Evolutionary conservation across 768 basidiomycete genomes (phyloP).

Genomic region (Astraeus odoratus): DNA sequence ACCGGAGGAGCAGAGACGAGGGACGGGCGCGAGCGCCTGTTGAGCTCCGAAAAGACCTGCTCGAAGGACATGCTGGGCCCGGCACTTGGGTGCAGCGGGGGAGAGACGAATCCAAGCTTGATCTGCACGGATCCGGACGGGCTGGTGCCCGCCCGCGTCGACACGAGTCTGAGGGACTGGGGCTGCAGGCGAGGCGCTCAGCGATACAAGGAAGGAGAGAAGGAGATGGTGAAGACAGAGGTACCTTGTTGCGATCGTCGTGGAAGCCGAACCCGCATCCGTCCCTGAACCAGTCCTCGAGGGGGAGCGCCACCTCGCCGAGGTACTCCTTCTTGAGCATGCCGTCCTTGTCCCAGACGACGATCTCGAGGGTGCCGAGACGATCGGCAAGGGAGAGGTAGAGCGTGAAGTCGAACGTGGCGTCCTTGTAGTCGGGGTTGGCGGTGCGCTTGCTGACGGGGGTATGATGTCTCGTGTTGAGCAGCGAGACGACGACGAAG

Average conservation of each 20-base stretch:
- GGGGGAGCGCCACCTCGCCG: conserved; percentile 72
- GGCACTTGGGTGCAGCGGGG: conserved; percentile 23
- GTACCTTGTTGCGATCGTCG: conserved; percentile 61
- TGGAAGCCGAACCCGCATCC: conserved; percentile 43
- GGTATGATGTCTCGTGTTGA: conserved; percentile 58
- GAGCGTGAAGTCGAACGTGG: conserved; percentile 87
- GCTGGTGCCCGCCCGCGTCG: conserved; percentile 38
- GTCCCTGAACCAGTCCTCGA: conserved; percentile 76
- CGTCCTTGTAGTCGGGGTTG: conserved; percentile 68
- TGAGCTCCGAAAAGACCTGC: conserved; percentile 56
- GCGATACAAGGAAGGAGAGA: conserved; percentile 1
- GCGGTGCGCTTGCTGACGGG: conserved; percentile 67
- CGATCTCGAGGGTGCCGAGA: conserved; percentile 71
- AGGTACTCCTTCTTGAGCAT: conserved; percentile 83
- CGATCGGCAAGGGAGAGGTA: conserved; percentile 68
- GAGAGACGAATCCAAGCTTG: conserved; percentile 52
- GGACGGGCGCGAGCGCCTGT: conserved; percentile 56
- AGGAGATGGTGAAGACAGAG: conserved; percentile 19
- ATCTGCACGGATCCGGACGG: conserved; percentile 51
- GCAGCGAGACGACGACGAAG: conserved; percentile 62
- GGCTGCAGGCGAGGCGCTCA: conserved; percentile 32
- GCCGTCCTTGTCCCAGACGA: conserved; percentile 93
- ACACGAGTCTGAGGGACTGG: conserved; percentile 38
- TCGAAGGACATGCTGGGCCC: conserved; percentile 39
- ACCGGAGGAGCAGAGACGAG: conserved; percentile 77